phyloP scores from a whole-genome alignment of 768 basidiomycete genomes.

The Serendipita indica region DNA sequence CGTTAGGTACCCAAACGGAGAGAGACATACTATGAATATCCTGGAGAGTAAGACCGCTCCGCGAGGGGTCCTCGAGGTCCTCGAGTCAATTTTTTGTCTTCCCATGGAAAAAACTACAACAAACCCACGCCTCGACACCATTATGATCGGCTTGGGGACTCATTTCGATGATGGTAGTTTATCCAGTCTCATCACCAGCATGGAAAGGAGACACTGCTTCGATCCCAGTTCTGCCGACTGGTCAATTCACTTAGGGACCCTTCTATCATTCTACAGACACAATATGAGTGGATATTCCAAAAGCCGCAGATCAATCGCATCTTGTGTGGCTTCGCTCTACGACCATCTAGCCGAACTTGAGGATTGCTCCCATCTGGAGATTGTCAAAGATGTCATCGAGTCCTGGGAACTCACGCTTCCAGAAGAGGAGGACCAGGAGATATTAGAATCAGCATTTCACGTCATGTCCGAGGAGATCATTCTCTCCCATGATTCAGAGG shows the following conservation, averaged over 20 bases:
- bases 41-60: no score
- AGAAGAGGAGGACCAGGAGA: not conserved
- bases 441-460: not conserved
- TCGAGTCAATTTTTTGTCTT: no score
- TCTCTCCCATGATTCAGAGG: not conserved
- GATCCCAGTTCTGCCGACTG: not conserved
- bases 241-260: not conserved
- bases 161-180: not conserved
- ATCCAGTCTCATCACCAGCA: not conserved
- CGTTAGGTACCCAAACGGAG: no score
- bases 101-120: no score
- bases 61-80: no score
- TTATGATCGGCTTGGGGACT: no score
- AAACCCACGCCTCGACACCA: no score
- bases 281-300: not conserved
- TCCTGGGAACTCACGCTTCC: slow-evolving; percentile 3
- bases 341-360: not conserved
- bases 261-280: not conserved
- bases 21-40: no score
- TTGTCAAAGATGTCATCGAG: not conserved
- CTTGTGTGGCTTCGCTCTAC: not conserved
- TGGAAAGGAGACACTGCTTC: not conserved
- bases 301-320: not conserved
- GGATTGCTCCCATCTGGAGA: not conserved
- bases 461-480: not conserved